Evolutionary conservation across 495 filamentous ascomycete species (phyloP).

Genomic region (Antarctomyces pellizariae): DNA sequence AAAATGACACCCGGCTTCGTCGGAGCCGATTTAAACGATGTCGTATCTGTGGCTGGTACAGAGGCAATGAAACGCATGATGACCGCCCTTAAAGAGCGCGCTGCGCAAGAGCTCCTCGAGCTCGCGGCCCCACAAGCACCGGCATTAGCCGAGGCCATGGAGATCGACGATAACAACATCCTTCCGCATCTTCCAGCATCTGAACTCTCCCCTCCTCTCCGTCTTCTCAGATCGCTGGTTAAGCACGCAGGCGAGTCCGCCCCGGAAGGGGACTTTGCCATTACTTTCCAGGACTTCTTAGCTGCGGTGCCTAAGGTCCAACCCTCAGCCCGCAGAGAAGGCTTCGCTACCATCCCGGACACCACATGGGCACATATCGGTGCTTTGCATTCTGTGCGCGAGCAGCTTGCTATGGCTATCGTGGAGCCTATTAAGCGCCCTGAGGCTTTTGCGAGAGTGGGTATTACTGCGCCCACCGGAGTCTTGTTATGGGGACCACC

Average conservation of each 20-base stretch:
- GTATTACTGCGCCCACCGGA: constrained; percentile 72
- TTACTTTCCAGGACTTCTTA: constrained; percentile 37
- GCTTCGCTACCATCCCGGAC: constrained; percentile 92
- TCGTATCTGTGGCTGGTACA: constrained; percentile 52
- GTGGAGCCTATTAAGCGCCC: constrained; percentile 81
- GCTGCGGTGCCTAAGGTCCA: constrained; percentile 66
- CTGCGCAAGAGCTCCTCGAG: constrained; percentile 22
- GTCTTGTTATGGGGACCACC: constrained; percentile 93
- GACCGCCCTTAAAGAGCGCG: constrained; percentile 24
- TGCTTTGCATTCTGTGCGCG: constrained; percentile 53
- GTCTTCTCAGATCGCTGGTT: constrained; percentile 26
- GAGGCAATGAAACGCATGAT: constrained; percentile 18
- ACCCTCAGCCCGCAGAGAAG: constrained; percentile 83
- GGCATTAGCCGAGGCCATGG: constrained; percentile 20
- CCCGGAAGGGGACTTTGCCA: constrained; percentile 16
- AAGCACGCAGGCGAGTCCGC: constrained; percentile 23
- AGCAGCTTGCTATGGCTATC: constrained; percentile 68
- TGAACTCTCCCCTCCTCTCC: constrained; percentile 7
- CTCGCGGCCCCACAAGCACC: not conserved
- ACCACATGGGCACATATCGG: constrained; percentile 90
- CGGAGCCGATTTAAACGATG: constrained; percentile 71
- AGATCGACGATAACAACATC: constrained; percentile 18
- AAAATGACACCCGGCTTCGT: constrained; percentile 88
- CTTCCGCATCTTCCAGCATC: no score
- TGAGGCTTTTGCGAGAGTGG: constrained; percentile 53